Evolutionary conservation across 805 yeast species (phyloP), one percentile per base, ranked within the genome.

Genomic region (Kuraishia hungarica): DNA sequence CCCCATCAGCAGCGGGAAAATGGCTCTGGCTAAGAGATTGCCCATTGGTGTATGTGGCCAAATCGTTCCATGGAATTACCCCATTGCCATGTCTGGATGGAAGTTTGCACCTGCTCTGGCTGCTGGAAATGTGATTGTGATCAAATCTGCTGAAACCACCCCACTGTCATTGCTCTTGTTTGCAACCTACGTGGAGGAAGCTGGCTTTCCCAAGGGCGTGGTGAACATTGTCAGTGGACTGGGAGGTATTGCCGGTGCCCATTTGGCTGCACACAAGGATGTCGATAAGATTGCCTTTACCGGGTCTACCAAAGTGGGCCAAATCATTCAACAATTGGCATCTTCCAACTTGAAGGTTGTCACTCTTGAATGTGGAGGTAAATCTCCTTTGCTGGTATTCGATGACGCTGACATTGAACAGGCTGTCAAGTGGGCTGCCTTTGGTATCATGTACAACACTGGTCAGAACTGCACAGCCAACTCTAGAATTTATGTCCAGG

Each of bases 101-200:
- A 87, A 87, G 69, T 74, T 87, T 64, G 89, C 87, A 26, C 93
- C 93, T 22, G 94, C 96, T 10, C 71, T 87, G 59, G 90, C 92
- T 48, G 85, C 89, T 54, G 94, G 94, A 54, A 87, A 88, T 69
- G 77, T 82, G 15, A 79, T 86, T 51, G 82, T 87, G 50, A 77
- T 87, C 67, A 87, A 87, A 69, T 78, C 89, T 2, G 84, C 90
- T 55, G 94, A 88, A 70, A 72, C 83, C 60, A 86, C 93, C 6
- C 94, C 94, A 13, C 75, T 87, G 61, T 81, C 90, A 24, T 73
- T 85, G 60, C 77, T 87, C 60, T 73, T 77, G 61, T 74, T 86
- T 57, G 90, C 87, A 46, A 72, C 72, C 24, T 68, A 82, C 54
- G 81, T 82, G 62, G 72, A 73, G 62, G 74, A 80, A 60, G 90